phyloP scores from a whole-genome alignment of 352 stramenopile species.

The Phytopythium chamaehyphon region DNA sequence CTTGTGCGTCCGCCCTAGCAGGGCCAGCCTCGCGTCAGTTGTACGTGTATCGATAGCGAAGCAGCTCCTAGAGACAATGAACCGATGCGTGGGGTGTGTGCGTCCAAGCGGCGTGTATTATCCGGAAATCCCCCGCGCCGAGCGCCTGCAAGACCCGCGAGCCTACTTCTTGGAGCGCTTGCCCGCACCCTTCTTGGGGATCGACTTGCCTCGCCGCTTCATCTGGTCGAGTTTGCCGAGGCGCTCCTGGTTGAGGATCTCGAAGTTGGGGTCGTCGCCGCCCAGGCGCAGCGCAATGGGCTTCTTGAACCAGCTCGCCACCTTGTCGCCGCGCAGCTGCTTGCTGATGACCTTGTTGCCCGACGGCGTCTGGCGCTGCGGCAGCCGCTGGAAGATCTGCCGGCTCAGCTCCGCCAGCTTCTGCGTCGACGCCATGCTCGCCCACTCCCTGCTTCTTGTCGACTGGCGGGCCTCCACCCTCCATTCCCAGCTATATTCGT shows the following conservation, averaged over 20 bases:
- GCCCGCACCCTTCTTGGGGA: constrained; percentile 84
- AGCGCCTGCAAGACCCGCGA: not conserved
- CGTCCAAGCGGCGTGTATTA: constrained; percentile 1
- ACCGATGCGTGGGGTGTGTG: not conserved
- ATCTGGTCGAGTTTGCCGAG: constrained; percentile 78
- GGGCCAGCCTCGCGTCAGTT: not conserved
- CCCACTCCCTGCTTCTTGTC: not conserved
- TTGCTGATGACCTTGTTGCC: constrained; percentile 89
- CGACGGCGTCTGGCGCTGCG: constrained; percentile 72
- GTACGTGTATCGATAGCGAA: too few relatives aligned
- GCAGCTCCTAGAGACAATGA: not conserved
- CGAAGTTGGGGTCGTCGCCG: constrained; percentile 82
- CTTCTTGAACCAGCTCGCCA: constrained; percentile 87
- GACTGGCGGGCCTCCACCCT: not conserved
- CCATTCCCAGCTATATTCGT: not conserved
- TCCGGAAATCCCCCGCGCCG: not conserved
- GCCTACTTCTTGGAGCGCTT: constrained; percentile 85
- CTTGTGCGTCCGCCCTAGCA: constrained; percentile 9
- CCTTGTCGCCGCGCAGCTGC: constrained; percentile 84
- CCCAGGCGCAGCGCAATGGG: constrained; percentile 66
- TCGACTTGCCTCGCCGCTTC: constrained; percentile 84
- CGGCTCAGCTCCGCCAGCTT: constrained; percentile 74
- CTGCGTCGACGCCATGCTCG: constrained; percentile 39
- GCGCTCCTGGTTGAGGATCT: constrained; percentile 76
- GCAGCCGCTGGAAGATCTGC: constrained; percentile 88